These are phyloP conservation scores for Cubamyces sp. DNA, from an alignment of 768 basidiomycete genomes.

Conservation along the genomic window DNA sequence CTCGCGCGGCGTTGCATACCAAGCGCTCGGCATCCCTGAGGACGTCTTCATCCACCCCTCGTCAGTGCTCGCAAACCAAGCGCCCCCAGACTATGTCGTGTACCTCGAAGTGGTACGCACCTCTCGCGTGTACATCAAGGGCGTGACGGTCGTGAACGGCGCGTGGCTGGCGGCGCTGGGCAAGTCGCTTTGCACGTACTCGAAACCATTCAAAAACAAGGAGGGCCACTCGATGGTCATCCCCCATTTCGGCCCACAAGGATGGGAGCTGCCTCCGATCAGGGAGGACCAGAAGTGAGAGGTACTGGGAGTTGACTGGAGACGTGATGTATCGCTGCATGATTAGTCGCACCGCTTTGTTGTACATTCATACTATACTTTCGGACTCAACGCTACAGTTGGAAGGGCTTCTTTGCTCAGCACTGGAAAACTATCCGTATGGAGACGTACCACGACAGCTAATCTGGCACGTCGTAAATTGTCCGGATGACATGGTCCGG, in stretches of 20 bases:
- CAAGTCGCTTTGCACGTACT: slow-evolving; percentile 83
- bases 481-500: slow-evolving; percentile 65
- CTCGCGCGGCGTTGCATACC: slow-evolving; percentile 81
- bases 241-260: slow-evolving; percentile 83
- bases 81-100: slow-evolving; percentile 86
- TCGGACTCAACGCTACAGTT: no score
- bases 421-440: no score
- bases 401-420: no score
- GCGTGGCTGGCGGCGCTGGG: slow-evolving; percentile 86
- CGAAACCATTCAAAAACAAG: slow-evolving; percentile 77
- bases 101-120: slow-evolving; percentile 85
- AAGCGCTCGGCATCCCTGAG: slow-evolving; percentile 75
- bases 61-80: slow-evolving; percentile 66
- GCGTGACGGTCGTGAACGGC: slow-evolving; percentile 83
- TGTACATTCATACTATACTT: no score
- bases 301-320: not conserved
- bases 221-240: slow-evolving; percentile 71
- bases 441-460: not conserved
- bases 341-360: no score
- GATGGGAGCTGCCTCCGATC: slow-evolving; percentile 87
- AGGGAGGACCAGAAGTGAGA: slow-evolving; percentile 25
- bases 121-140: slow-evolving; percentile 77
- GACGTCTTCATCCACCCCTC: slow-evolving; percentile 94
- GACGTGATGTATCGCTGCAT: not conserved
- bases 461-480: slow-evolving; percentile 17